Conservation (phyloP, 768 basidiomycete genomes). For the Termitomyces sp. region DNA sequence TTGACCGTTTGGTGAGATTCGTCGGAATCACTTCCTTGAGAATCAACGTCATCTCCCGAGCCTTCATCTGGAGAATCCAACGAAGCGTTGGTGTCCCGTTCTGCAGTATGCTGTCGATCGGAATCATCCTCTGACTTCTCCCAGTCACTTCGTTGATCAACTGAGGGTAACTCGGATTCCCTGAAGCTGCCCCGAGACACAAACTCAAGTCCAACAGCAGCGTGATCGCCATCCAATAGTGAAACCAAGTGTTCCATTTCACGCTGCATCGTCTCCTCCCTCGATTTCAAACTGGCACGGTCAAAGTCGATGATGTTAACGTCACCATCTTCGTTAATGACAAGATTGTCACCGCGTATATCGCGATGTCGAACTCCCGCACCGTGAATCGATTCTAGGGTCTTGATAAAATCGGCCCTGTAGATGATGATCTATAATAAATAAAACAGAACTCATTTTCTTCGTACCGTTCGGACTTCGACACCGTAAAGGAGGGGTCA, state of each 20-base stretch:
- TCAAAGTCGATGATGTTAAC: constrained; percentile 24
- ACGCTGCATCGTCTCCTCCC: background rate
- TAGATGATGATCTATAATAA: background rate
- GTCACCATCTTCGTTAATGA: constrained; percentile 11
- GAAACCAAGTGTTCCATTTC: background rate
- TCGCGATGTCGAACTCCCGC: constrained; percentile 21
- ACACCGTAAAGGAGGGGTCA: background rate
- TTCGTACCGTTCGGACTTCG: background rate
- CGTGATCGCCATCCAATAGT: background rate
- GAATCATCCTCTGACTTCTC: background rate
- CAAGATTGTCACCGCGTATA: constrained; percentile 19
- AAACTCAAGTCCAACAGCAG: background rate
- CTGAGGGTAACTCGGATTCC: background rate
- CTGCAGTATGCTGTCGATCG: background rate
- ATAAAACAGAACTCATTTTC: too few species aligned
- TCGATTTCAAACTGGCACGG: constrained; percentile 4
- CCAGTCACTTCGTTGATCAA: background rate
- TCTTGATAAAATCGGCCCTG: background rate
- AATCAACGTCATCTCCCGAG: too few species aligned
- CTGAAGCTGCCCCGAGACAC: background rate
- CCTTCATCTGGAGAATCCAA: too few species aligned
- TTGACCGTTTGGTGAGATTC: too few species aligned
- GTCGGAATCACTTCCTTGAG: too few species aligned
- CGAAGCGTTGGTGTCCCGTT: background rate
- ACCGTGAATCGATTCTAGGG: constrained; percentile 17